Evolutionary conservation across 1,284 basidiomycete genomes (phyloP).

Genomic region (Cronartium quercuum): DNA sequence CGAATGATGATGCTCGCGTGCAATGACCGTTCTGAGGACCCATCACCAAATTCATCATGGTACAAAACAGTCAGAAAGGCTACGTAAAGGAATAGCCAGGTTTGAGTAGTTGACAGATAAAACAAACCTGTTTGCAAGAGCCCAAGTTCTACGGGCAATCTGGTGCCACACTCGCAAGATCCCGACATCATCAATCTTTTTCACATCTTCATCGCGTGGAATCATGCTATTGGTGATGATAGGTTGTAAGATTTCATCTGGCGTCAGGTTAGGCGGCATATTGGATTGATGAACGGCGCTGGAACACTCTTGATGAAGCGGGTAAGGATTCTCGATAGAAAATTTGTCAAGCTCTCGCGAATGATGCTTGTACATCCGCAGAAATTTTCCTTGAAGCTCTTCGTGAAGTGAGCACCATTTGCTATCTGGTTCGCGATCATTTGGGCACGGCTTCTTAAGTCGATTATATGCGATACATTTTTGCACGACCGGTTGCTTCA

Average conservation of each 20-base stretch:
- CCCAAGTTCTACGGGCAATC: constrained; percentile 25
- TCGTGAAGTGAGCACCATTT: constrained; percentile 30
- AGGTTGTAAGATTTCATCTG: not conserved
- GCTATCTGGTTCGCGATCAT: constrained; percentile 13
- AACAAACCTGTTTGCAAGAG: constrained; percentile 20
- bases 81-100: not conserved
- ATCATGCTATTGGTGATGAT: constrained; percentile 22
- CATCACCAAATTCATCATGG: too few relatives aligned
- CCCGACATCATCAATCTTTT: constrained; percentile 5
- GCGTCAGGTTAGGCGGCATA: not conserved
- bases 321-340: constrained; percentile 13
- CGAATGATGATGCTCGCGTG: constrained; percentile 35
- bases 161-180: constrained; percentile 23
- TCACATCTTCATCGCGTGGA: constrained; percentile 9
- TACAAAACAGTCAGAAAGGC: not conserved
- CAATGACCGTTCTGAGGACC: constrained; percentile 7
- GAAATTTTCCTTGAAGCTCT: constrained; percentile 32
- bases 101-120: not conserved
- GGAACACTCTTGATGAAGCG: not conserved
- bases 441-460: constrained; percentile 10
- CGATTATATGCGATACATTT: constrained; percentile 35
- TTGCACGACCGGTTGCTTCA: too few relatives aligned
- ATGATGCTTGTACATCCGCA: constrained; percentile 32
- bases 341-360: constrained; percentile 15
- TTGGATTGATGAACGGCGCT: not conserved